phyloP scores from a whole-genome alignment of 345 rosid species.

The Salix purpurea region DNA sequence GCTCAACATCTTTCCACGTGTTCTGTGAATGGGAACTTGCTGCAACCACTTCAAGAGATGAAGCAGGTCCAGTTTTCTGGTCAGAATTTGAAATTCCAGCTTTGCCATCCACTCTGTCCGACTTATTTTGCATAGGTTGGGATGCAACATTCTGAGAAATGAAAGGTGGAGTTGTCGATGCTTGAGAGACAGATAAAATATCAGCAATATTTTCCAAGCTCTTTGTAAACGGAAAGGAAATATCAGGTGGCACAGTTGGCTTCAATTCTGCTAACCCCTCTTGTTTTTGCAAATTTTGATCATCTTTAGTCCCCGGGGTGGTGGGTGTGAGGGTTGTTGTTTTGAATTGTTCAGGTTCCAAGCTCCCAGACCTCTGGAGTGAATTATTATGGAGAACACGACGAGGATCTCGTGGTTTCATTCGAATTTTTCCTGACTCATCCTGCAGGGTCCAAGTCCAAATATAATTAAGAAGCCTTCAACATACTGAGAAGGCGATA shows the following conservation, averaged over 20 bases:
- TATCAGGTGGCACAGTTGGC: slow-evolving; percentile 45
- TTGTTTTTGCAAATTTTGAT: slow-evolving; percentile 24
- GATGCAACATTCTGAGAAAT: slow-evolving; percentile 34
- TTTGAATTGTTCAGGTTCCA: slow-evolving; percentile 49
- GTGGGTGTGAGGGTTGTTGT: slow-evolving; percentile 26
- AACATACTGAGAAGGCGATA: background rate
- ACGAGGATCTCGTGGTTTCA: slow-evolving; percentile 99
- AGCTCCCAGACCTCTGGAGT: slow-evolving; percentile 50
- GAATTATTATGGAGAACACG: slow-evolving; percentile 64
- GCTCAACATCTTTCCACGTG: slow-evolving; percentile 88
- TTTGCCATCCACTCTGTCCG: slow-evolving; percentile 36
- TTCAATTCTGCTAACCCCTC: slow-evolving; percentile 39
- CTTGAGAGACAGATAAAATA: slow-evolving; percentile 55
- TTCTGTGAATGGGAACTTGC: slow-evolving; percentile 45
- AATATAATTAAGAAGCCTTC: background rate
- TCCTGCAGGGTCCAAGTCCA: slow-evolving; percentile 42
- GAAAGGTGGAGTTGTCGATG: slow-evolving; percentile 32
- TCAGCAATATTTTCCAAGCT: slow-evolving; percentile 60
- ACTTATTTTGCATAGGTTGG: slow-evolving; percentile 38
- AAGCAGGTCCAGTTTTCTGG: slow-evolving; percentile 30
- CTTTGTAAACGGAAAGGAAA: slow-evolving; percentile 60
- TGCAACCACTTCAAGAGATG: slow-evolving; percentile 34
- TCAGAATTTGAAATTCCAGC: slow-evolving; percentile 28
- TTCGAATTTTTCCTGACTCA: slow-evolving; percentile 63
- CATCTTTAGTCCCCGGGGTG: slow-evolving; percentile 32